Conservation (phyloP, 1,284 basidiomycete species). For the Cutaneotrichosporon sp. region DNA sequence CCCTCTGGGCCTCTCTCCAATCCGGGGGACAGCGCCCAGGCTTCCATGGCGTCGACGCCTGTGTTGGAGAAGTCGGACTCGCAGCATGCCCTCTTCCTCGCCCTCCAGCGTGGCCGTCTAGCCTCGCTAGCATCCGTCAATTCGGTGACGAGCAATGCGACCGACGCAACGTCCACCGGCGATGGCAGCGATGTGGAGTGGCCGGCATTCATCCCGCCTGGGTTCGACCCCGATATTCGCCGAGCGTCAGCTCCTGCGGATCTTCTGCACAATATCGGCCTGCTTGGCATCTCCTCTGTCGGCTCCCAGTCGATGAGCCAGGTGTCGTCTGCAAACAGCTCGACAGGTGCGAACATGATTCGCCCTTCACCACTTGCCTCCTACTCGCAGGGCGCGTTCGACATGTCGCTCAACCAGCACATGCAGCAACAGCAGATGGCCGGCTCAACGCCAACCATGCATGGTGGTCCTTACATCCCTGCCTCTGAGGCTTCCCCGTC, state of each 20-base stretch:
- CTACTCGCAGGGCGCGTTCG: background rate
- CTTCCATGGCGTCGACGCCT: background rate
- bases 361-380: slow-evolving; percentile 13
- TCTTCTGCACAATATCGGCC: slow-evolving; percentile 26
- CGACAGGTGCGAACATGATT: background rate
- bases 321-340: slow-evolving; percentile 1
- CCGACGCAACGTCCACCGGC: slow-evolving; percentile 26
- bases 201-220: slow-evolving; percentile 10
- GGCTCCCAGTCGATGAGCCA: background rate
- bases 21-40: background rate
- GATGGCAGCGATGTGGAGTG: slow-evolving; percentile 23
- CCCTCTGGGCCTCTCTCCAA: background rate
- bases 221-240: slow-evolving; percentile 27
- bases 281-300: slow-evolving; percentile 23
- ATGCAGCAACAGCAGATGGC: background rate
- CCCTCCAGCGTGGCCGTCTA: slow-evolving; percentile 35
- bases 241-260: slow-evolving; percentile 29
- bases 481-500: slow-evolving; percentile 6
- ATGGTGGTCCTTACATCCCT: slow-evolving; percentile 18
- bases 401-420: background rate
- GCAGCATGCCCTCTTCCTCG: slow-evolving; percentile 26
- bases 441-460: background rate
- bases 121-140: slow-evolving; percentile 31
- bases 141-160: slow-evolving; percentile 24
- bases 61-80: slow-evolving; percentile 6